These are phyloP conservation scores for Lunularia cruciata DNA, from an alignment of 225 moss, liverwort and hornwort genomes.

Conservation along the genomic window DNA sequence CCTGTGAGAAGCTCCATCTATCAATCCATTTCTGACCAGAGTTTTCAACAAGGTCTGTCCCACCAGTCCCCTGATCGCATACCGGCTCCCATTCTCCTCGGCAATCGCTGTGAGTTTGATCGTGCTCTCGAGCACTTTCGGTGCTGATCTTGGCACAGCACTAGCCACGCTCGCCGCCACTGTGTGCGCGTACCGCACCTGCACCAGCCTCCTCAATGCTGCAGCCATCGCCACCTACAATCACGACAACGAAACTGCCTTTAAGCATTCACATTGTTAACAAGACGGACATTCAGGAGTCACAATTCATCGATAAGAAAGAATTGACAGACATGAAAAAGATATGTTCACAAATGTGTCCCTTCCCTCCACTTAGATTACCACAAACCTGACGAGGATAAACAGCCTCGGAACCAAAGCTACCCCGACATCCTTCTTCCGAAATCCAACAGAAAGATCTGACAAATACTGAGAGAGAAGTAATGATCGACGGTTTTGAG, in stretches of 20 bases:
- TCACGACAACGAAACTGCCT: not conserved
- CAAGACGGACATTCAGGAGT: not conserved
- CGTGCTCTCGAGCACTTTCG: slow-evolving; percentile 78
- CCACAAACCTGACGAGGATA: too few species aligned
- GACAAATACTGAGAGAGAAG: too few species aligned
- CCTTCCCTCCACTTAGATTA: too few species aligned
- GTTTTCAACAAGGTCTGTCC: slow-evolving; percentile 79
- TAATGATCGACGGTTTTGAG: too few species aligned
- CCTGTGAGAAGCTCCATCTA: slow-evolving; percentile 72
- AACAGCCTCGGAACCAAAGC: too few species aligned
- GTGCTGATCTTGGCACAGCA: slow-evolving; percentile 57
- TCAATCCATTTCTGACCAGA: slow-evolving; percentile 64
- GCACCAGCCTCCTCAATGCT: slow-evolving; percentile 52
- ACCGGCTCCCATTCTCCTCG: slow-evolving; percentile 78
- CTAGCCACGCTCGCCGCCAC: slow-evolving; percentile 42
- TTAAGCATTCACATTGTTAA: too few species aligned
- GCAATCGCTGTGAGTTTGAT: slow-evolving; percentile 72
- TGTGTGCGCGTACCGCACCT: slow-evolving; percentile 55
- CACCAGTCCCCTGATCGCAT: slow-evolving; percentile 61
- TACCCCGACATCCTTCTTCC: too few species aligned
- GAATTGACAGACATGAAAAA: not conserved
- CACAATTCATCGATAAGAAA: not conserved
- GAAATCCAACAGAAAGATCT: too few species aligned
- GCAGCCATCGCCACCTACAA: slow-evolving; percentile 43
- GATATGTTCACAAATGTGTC: too few species aligned